Evolutionary conservation across 257 asterid genomes (phyloP), one percentile per base, ranked within the genome.

Genomic region (Rehmannia glutinosa): DNA sequence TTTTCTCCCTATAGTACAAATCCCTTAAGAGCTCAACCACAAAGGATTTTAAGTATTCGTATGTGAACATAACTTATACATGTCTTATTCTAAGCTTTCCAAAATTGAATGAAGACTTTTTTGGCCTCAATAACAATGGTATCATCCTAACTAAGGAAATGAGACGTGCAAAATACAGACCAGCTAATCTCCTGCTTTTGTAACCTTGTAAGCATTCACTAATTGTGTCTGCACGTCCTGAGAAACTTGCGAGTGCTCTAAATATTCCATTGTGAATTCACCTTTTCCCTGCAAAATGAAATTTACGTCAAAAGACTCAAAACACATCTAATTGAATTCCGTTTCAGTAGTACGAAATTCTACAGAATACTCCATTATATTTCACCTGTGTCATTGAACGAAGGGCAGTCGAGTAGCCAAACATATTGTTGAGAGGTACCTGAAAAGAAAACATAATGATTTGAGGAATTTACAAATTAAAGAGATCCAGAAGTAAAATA

Each of bases 401-500:
- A 23, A 93, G 96, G 65, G 97, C 73, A 4, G 99, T 93, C n/a
- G 99, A 90, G 71, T 93, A 93, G 55, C 97, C 99, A 74, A 94
- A 94, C 97, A 91, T 94, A 77, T 88, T 88, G 86, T 94, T 94
- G 68, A 94, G 97, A 66, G 99, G 99, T 30, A 94, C 97, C 99
- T 94, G 94, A 46, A 74, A 38, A 77, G n/a, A 55, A 15, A 32
- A 58, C 10, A 45, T 8, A 50, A 32, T 38, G n/a, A 32, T 32
- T 21, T 8, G 1, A 10, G 10, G 13, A 2, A 32, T 32, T 32
- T n/a, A n/a, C n/a, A n/a, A n/a, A n/a, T n/a, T n/a, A n/a, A n/a
- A n/a, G n/a, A n/a, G n/a, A n/a, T n/a, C n/a, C n/a, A n/a, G n/a
- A n/a, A n/a, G n/a, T n/a, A n/a, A n/a, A n/a, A n/a, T n/a, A n/a